Conservation (phyloP, 768 basidiomycete genomes). For the Solioccasus polychromus region DNA sequence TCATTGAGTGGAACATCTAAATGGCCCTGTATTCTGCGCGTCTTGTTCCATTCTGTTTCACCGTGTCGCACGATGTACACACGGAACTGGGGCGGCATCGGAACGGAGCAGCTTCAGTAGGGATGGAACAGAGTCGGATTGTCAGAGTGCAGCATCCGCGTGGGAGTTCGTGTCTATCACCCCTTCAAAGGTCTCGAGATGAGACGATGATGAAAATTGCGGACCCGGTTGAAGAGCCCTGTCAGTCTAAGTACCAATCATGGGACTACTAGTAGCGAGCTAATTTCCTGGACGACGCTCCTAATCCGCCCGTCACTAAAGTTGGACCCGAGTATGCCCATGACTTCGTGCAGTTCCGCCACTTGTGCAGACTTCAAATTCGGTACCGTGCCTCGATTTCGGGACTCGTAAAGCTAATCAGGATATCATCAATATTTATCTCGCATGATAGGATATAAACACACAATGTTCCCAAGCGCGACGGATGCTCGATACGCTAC, state of each 20-base stretch:
- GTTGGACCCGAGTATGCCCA: slow-evolving; percentile 38
- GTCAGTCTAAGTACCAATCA: slow-evolving; percentile 6
- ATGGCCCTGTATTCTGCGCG: slow-evolving; percentile 72
- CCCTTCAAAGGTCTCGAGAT: no score
- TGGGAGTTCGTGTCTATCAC: neutral
- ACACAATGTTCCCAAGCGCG: slow-evolving; percentile 70
- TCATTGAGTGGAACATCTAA: slow-evolving; percentile 66
- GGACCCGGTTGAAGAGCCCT: neutral
- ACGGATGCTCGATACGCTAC: slow-evolving; percentile 69
- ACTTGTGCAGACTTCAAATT: slow-evolving; percentile 35
- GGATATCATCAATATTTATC: neutral
- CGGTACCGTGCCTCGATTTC: slow-evolving; percentile 34
- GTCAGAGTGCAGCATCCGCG: no score
- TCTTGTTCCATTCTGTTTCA: slow-evolving; percentile 69
- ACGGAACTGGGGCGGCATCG: slow-evolving; percentile 36
- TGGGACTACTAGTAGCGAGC: slow-evolving; percentile 33
- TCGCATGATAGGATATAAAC: slow-evolving; percentile 14
- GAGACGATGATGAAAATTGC: no score
- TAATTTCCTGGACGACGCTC: slow-evolving; percentile 49
- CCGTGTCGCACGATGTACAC: slow-evolving; percentile 75
- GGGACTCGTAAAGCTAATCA: slow-evolving; percentile 49
- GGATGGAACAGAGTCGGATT: neutral
- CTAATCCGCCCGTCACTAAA: slow-evolving; percentile 62
- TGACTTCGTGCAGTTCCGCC: slow-evolving; percentile 38
- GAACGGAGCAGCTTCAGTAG: neutral